These are phyloP conservation scores for Endothia cerciana DNA, from an alignment of 2,329 filamentous ascomycete species.

Conservation along the genomic window DNA sequence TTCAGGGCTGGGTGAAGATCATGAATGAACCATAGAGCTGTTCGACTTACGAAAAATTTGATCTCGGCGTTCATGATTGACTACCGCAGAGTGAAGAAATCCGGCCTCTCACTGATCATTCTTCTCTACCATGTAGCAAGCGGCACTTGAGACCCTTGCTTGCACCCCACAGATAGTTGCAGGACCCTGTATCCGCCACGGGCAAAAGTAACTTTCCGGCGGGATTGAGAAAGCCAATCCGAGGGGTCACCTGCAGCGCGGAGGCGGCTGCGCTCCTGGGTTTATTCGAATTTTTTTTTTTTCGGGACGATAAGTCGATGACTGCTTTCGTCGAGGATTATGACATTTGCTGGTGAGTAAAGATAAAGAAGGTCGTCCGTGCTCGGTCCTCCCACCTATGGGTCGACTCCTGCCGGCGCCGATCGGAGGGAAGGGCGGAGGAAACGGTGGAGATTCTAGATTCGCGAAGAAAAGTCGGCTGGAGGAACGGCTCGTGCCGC, in stretches of 20 bases:
- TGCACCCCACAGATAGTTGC: slow-evolving; percentile 23
- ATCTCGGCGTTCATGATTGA: slow-evolving; percentile 60
- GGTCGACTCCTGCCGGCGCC: slow-evolving; percentile 13
- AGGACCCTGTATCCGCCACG: slow-evolving; percentile 17
- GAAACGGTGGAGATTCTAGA: not conserved
- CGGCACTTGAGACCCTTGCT: slow-evolving; percentile 18
- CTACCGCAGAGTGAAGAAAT: slow-evolving; percentile 10
- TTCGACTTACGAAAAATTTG: slow-evolving; percentile 57
- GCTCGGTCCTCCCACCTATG: slow-evolving; percentile 12
- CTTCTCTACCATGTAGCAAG: slow-evolving; percentile 14
- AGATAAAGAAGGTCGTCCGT: not conserved
- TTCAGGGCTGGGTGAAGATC: not conserved
- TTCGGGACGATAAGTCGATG: not conserved
- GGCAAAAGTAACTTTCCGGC: slow-evolving; percentile 2
- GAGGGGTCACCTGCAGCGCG: not conserved
- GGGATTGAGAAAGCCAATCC: slow-evolving; percentile 2
- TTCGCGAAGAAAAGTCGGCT: slow-evolving; percentile 16
- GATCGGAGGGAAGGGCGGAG: slow-evolving; percentile 20
- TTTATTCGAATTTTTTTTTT: not conserved
- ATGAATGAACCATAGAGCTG: not conserved
- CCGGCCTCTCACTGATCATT: slow-evolving; percentile 23
- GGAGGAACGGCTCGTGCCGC: slow-evolving; percentile 11
- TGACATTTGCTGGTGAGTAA: not conserved
- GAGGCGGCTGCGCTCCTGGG: not conserved
- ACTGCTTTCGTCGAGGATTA: not conserved